Percentiles rank a stretch among this genome's conserved stretches.
Conservation (phyloP, 768 basidiomycete species). For the Coprinopsis strossmayeri region DNA sequence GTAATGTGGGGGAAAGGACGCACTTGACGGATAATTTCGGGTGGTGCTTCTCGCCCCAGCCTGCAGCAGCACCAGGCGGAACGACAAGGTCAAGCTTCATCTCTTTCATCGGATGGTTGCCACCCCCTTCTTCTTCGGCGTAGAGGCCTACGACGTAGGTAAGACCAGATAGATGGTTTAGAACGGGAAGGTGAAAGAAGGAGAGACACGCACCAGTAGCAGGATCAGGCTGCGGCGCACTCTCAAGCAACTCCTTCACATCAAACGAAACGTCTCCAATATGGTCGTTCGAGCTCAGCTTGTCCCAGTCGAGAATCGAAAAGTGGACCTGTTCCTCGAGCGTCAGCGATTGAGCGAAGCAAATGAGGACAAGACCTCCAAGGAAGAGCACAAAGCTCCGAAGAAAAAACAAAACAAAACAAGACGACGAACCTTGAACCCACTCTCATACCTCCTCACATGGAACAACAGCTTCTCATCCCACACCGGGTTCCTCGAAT, state of each 20-base stretch:
- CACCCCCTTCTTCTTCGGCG: constrained; percentile 36
- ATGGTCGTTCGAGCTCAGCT: constrained; percentile 81
- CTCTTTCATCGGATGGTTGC: constrained; percentile 66
- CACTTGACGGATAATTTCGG: constrained; percentile 69
- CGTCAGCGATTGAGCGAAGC: neutral
- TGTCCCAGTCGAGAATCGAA: constrained; percentile 94
- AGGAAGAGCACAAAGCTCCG: neutral
- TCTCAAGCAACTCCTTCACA: constrained; percentile 60
- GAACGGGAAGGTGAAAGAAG: too few species aligned
- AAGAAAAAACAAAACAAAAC: neutral
- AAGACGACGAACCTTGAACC: constrained; percentile 50
- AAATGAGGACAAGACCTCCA: neutral
- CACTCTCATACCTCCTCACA: constrained; percentile 79
- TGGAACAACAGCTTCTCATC: constrained; percentile 96
- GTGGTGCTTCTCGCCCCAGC: constrained; percentile 66
- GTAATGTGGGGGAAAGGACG: neutral
- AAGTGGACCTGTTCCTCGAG: constrained; percentile 44
- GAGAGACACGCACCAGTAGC: too few species aligned
- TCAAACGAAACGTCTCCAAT: constrained; percentile 76
- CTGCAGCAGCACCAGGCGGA: constrained; percentile 49
- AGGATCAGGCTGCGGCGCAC: constrained; percentile 61
- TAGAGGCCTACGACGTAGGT: constrained; percentile 52
- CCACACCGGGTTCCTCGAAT: constrained; percentile 81
- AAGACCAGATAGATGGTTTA: too few species aligned
- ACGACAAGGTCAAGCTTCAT: constrained; percentile 60